Evolutionary conservation across 306 rosid species (phyloP), one percentile per base, ranked within the genome.

Genomic region (Begonia masoniana): DNA sequence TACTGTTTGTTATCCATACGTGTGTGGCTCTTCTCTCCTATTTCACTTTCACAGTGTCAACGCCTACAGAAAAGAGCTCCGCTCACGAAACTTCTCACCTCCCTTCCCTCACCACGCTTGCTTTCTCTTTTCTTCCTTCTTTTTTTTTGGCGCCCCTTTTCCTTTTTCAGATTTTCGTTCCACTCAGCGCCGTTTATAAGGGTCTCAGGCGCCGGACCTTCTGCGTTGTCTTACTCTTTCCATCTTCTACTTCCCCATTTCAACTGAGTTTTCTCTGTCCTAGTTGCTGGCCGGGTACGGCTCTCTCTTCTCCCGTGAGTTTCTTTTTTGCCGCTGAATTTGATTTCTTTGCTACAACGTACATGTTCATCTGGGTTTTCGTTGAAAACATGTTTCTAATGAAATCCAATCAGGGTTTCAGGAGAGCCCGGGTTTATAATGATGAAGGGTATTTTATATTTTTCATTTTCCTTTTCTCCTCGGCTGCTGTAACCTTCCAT

Each of bases 11-110:
- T 51, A 62, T 52, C 66, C 59, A 16, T 52, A 41, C 66, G 66
- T 53, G 66, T 45, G 49, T 43, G 49, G 49, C 49, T 41, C 57
- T 43, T 24, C 41, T 10, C 58, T 10, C 19, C 51, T 50, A 12
- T 47, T 13, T 31, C 9, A 31, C 7, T 47, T 13, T 31, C 9
- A 31, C 7, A 75, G 76, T 71, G 81, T 76, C 79, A 69, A 74
- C 76, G 68, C 76, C 69, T 41, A 4, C 1, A 31, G 3, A 31
- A 31, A 7, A 21, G 24, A 21, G 24, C 24, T 63, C 36, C 67
- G 59, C 43, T 0, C 39, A 52, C 69, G 97, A 88, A 84, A 69
- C 79, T 82, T 89, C 97, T 77, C 60, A 54, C 77, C 71, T 64
- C 50, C 55, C 72, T 74, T 79, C 75, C 74, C 65, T 31, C 47